Evolutionary conservation across 2,329 filamentous ascomycete species (phyloP).

Genomic region (Conoideocrella luteorostrata): DNA sequence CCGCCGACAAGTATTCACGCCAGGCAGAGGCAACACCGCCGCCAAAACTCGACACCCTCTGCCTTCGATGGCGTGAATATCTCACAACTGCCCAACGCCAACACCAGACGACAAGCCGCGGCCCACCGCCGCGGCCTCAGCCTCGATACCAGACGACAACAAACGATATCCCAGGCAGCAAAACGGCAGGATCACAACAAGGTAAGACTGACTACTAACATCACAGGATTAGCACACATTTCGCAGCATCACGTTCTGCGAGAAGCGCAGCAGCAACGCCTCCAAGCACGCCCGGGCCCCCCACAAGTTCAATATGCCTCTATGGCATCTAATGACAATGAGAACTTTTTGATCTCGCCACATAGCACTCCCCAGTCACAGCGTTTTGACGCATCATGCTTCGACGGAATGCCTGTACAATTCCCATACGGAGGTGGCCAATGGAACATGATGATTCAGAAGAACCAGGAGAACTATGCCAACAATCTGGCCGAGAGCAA

Average conservation of each 20-base stretch:
- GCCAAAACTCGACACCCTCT: slow-evolving; percentile 80
- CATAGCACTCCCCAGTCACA: slow-evolving; percentile 48
- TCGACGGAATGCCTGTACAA: slow-evolving; percentile 35
- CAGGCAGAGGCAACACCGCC: slow-evolving; percentile 55
- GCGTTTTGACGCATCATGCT: slow-evolving; percentile 43
- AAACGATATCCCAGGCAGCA: slow-evolving; percentile 23
- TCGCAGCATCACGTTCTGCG: slow-evolving; percentile 71
- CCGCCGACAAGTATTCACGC: slow-evolving; percentile 65
- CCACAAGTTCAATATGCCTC: slow-evolving; percentile 19
- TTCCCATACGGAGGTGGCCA: slow-evolving; percentile 41
- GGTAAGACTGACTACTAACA: slow-evolving; percentile 51
- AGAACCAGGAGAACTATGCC: slow-evolving; percentile 37
- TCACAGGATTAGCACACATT: slow-evolving; percentile 46
- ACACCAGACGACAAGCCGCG: slow-evolving; percentile 32
- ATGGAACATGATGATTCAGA: slow-evolving; percentile 40
- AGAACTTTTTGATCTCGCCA: slow-evolving; percentile 52
- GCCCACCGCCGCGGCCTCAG: slow-evolving; percentile 78
- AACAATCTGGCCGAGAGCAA: slow-evolving; percentile 35
- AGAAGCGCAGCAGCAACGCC: slow-evolving; percentile 85
- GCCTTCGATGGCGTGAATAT: slow-evolving; percentile 70
- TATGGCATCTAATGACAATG: slow-evolving; percentile 33
- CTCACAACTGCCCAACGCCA: slow-evolving; percentile 53
- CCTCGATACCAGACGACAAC: slow-evolving; percentile 65
- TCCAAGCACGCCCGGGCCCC: slow-evolving; percentile 66
- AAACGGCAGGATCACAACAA: slow-evolving; percentile 27